phyloP scores from a whole-genome alignment of 192 early-diverging fungal genomes.

The Piromyces sp. region DNA sequence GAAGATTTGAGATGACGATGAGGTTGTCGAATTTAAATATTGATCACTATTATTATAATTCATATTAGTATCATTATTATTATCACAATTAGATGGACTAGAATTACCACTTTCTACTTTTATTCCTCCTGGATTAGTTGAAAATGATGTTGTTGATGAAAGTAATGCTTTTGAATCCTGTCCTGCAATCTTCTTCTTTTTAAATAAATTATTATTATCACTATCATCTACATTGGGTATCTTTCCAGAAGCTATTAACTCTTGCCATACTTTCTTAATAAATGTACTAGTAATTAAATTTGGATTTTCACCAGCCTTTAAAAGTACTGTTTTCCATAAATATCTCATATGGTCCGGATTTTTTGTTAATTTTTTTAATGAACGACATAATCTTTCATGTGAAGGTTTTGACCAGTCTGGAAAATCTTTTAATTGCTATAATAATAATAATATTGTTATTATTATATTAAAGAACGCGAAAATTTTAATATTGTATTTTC shows the following conservation, averaged over 20 bases:
- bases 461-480: too few species aligned
- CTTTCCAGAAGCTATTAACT: neutral
- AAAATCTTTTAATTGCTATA: neutral
- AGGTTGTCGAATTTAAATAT: too few species aligned
- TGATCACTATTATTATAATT: too few species aligned
- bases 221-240: neutral
- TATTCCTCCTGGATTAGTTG: too few species aligned
- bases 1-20: too few species aligned
- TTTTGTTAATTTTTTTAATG: neutral
- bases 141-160: too few species aligned
- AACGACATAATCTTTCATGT: neutral
- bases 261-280: neutral
- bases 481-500: too few species aligned
- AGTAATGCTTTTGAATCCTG: neutral
- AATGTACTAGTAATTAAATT: neutral
- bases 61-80: too few species aligned
- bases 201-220: neutral
- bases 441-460: too few species aligned
- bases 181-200: neutral
- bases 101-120: too few species aligned
- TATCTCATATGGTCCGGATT: neutral
- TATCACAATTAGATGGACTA: too few species aligned
- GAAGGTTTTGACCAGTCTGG: neutral
- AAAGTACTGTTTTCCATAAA: neutral
- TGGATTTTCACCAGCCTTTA: neutral